Conservation (phyloP, 1,284 basidiomycete genomes). For the Pisolithus thermaeus region DNA sequence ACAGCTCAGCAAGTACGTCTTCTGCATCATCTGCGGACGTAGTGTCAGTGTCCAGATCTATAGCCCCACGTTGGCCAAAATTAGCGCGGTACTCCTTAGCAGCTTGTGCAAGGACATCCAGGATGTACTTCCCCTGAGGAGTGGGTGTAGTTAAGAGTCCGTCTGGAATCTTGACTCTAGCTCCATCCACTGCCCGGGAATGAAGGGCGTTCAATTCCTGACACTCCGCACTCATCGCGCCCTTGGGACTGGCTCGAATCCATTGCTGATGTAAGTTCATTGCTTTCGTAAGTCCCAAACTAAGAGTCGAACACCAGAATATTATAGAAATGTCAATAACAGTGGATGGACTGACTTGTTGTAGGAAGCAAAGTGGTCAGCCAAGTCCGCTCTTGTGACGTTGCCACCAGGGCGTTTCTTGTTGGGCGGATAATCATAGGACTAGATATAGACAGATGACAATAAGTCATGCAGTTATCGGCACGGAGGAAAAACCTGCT, state of each 20-base stretch:
- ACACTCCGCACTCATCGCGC: conserved; percentile 57
- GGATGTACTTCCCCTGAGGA: conserved; percentile 40
- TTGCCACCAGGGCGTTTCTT: conserved; percentile 42
- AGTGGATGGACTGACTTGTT: conserved; percentile 40
- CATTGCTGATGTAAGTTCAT: conserved; percentile 53
- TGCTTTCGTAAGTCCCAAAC: conserved; percentile 49
- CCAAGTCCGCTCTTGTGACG: conserved; percentile 51
- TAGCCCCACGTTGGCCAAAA: conserved; percentile 31
- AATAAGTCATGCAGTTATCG: background rate
- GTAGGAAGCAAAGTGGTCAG: conserved; percentile 57
- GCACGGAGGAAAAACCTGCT: conserved; percentile 27
- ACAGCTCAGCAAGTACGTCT: conserved; percentile 37
- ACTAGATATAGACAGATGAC: conserved; percentile 29
- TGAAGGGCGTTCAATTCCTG: conserved; percentile 65
- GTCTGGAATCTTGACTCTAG: conserved; percentile 36
- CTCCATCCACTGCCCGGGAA: conserved; percentile 62
- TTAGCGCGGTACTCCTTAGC: conserved; percentile 39
- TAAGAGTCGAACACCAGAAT: conserved; percentile 15
- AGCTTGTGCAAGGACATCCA: conserved; percentile 46
- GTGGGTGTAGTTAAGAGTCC: conserved; percentile 40
- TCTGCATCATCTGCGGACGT: conserved; percentile 32
- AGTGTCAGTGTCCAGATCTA: conserved; percentile 18
- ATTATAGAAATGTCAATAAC: background rate
- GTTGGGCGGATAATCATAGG: conserved; percentile 60
- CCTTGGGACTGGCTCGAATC: conserved; percentile 46